A percentile compares a stretch with the other conserved stretches of the same genome.
Conservation (phyloP, 495 filamentous ascomycete species). For the Podospora didyma region DNA sequence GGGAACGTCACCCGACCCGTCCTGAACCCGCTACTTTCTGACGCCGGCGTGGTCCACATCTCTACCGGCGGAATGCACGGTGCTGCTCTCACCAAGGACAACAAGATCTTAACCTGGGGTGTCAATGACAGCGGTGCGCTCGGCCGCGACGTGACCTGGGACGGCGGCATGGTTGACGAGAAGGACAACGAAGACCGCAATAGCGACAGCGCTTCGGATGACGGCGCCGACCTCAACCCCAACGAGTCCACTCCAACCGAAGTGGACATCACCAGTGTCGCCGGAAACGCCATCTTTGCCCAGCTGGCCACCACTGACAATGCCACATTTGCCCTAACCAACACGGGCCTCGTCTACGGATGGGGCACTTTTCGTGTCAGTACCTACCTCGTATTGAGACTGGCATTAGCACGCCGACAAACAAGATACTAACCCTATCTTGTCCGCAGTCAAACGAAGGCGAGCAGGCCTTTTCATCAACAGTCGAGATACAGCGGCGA, state of each 20-base stretch:
- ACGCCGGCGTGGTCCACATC: not conserved
- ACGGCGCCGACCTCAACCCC: not conserved
- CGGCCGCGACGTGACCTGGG: not conserved
- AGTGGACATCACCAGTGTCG: not conserved
- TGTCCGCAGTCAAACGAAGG: conserved; percentile 1
- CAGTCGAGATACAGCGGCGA: not conserved
- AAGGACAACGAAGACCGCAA: not conserved
- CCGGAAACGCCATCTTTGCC: not conserved
- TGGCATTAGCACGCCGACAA: not conserved
- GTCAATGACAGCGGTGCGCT: conserved; percentile 1
- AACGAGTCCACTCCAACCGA: not conserved
- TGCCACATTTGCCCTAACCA: not conserved
- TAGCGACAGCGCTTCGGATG: not conserved
- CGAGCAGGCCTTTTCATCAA: not conserved
- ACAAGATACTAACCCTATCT: not conserved
- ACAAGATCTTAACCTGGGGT: conserved; percentile 2
- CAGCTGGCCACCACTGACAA: not conserved
- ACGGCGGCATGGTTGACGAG: not conserved
- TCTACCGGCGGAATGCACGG: not conserved
- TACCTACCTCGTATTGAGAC: too few relatives aligned
- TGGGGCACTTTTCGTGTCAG: conserved; percentile 3
- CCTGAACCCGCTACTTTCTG: not conserved
- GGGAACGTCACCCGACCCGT: not conserved
- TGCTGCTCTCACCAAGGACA: not conserved
- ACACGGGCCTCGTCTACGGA: not conserved